These are phyloP conservation scores for Scedosporium boydii DNA, from an alignment of 2,329 filamentous ascomycete species.

Conservation along the genomic window DNA sequence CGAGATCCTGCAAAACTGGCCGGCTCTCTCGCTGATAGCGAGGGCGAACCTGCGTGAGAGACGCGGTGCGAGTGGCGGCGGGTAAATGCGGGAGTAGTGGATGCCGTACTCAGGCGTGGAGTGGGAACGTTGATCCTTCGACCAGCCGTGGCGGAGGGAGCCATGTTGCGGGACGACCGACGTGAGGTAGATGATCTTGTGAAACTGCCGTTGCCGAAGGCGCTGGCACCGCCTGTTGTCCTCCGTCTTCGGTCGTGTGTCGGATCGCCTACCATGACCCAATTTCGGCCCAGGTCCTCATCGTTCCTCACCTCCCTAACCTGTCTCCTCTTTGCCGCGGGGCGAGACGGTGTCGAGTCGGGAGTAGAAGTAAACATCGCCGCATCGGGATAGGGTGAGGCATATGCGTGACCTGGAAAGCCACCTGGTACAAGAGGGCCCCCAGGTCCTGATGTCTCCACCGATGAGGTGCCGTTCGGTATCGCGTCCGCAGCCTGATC, in stretches of 20 bases:
- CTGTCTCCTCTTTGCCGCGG: slow-evolving; percentile 44
- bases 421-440: slow-evolving; percentile 18
- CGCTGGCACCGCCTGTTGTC: not conserved
- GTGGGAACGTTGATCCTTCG: slow-evolving; percentile 31
- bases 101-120: slow-evolving; percentile 21
- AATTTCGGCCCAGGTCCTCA: slow-evolving; percentile 55
- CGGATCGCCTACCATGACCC: slow-evolving; percentile 56
- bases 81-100: not conserved
- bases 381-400: slow-evolving; percentile 16
- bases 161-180: slow-evolving; percentile 12
- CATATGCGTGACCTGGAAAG: slow-evolving; percentile 17
- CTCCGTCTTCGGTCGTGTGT: slow-evolving; percentile 3
- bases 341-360: slow-evolving; percentile 32
- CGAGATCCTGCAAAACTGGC: slow-evolving; percentile 19
- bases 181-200: slow-evolving; percentile 5
- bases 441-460: slow-evolving; percentile 3
- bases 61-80: slow-evolving; percentile 7
- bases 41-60: slow-evolving; percentile 9
- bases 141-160: slow-evolving; percentile 12
- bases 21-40: not conserved
- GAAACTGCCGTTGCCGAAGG: not conserved
- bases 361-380: slow-evolving; percentile 10
- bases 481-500: not conserved
- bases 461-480: not conserved
- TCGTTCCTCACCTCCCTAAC: slow-evolving; percentile 30